Percentiles rank a stretch among this genome's conserved stretches.
phyloP scores from a whole-genome alignment of 805 yeast genomes.

The Debaryomyces hansenii region DNA sequence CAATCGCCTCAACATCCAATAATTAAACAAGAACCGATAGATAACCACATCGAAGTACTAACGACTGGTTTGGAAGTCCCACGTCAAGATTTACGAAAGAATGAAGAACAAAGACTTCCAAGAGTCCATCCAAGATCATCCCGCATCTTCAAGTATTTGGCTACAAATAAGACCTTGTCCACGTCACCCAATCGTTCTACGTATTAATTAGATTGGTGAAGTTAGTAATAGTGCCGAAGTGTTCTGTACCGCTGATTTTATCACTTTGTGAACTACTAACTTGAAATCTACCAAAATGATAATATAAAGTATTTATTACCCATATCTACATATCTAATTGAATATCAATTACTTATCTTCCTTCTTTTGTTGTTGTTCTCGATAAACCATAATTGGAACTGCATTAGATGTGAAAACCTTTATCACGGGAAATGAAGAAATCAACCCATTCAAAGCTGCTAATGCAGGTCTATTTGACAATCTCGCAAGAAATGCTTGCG shows the following conservation, averaged over 20 bases:
- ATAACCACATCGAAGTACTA: too few relatives aligned
- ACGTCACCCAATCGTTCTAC: too few relatives aligned
- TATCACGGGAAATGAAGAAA: slow-evolving; percentile 58
- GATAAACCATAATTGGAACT: slow-evolving; percentile 54
- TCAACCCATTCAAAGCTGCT: slow-evolving; percentile 57
- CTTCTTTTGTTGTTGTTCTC: slow-evolving; percentile 24
- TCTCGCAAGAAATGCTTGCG: slow-evolving; percentile 53
- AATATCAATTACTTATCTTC: not conserved
- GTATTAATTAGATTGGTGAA: too few relatives aligned
- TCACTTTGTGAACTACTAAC: too few relatives aligned
- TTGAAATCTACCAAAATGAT: not conserved
- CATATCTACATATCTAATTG: not conserved
- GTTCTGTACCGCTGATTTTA: too few relatives aligned
- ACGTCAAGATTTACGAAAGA: too few relatives aligned
- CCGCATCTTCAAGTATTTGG: slow-evolving; percentile 1
- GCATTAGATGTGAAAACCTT: slow-evolving; percentile 62
- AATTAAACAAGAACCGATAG: not conserved
- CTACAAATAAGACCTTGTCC: not conserved
- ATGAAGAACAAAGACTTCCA: not conserved
- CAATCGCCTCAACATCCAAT: not conserved
- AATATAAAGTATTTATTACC: not conserved
- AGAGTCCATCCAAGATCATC: slow-evolving; percentile 8
- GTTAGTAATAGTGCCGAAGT: too few relatives aligned
- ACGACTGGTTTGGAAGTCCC: too few relatives aligned
- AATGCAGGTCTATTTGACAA: slow-evolving; percentile 54